phyloP scores from a whole-genome alignment of 1,284 basidiomycete genomes.

The Apiotrichum sp. region DNA sequence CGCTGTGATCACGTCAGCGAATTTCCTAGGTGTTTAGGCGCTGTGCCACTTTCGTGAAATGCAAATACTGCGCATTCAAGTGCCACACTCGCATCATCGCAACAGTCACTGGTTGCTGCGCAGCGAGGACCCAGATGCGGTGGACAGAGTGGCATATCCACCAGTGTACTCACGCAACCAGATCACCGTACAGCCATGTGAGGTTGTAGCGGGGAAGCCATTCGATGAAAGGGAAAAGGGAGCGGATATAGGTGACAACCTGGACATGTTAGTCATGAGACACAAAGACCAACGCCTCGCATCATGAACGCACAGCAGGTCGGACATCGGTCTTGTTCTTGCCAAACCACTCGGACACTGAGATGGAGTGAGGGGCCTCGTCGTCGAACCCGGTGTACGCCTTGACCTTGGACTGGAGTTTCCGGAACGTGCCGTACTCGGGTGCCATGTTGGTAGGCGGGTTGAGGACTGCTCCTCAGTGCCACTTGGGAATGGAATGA shows the following conservation, averaged over 20 bases:
- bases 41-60: background rate
- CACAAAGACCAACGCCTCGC: too few species aligned
- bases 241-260: slow-evolving; percentile 58
- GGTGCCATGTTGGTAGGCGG: background rate
- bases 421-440: background rate
- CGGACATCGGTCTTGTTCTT: slow-evolving; percentile 19
- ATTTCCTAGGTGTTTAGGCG: background rate
- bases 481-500: too few species aligned
- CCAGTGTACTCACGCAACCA: slow-evolving; percentile 60
- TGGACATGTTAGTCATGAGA: slow-evolving; percentile 29
- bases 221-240: slow-evolving; percentile 72
- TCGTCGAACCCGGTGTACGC: slow-evolving; percentile 36
- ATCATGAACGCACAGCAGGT: slow-evolving; percentile 21
- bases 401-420: slow-evolving; percentile 19
- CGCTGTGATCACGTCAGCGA: slow-evolving; percentile 28
- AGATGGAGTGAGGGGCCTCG: slow-evolving; percentile 33
- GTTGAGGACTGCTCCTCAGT: background rate
- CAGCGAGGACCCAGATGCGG: too few species aligned
- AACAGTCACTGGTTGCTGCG: too few species aligned
- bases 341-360: slow-evolving; percentile 26
- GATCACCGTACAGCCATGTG: slow-evolving; percentile 56
- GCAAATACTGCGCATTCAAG: background rate
- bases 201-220: slow-evolving; percentile 76
- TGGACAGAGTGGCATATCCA: too few species aligned
- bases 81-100: too few species aligned